Evolutionary conservation across 2,329 filamentous ascomycete species (phyloP).

Genomic region (Ascochyta rabiei): DNA sequence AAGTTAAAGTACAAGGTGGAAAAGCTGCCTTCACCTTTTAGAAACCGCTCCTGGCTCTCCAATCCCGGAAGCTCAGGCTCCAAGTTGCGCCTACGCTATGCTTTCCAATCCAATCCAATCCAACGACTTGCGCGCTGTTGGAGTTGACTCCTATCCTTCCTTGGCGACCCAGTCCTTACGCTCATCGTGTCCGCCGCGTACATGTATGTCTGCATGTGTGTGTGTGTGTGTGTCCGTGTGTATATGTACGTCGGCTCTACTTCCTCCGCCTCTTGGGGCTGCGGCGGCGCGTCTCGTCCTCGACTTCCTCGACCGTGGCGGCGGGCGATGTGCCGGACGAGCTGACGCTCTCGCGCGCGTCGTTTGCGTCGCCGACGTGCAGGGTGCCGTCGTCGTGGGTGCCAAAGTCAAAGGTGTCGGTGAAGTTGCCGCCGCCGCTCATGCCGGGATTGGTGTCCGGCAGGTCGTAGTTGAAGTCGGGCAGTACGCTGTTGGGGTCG

Average conservation of each 20-base stretch:
- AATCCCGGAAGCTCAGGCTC: background rate
- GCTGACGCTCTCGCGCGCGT: conserved; percentile 48
- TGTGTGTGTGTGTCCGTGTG: background rate
- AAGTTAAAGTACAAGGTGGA: background rate
- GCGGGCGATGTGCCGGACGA: conserved; percentile 48
- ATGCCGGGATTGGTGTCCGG: conserved; percentile 15
- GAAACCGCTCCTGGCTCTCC: too few relatives aligned
- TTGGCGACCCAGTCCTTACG: too few relatives aligned
- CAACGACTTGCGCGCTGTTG: too few relatives aligned
- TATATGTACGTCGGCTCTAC: conserved; percentile 20
- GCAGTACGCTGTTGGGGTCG: conserved; percentile 17
- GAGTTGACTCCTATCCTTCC: too few relatives aligned
- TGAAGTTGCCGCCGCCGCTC: conserved; percentile 3
- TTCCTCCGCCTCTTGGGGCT: conserved; percentile 42
- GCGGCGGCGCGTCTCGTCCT: conserved; percentile 37
- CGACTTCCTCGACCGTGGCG: conserved; percentile 45
- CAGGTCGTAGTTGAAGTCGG: conserved; percentile 38
- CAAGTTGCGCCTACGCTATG: conserved; percentile 5
- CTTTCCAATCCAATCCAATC: background rate
- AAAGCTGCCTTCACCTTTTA: too few relatives aligned
- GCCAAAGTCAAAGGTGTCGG: conserved; percentile 16
- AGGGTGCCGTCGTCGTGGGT: conserved; percentile 13
- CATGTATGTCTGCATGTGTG: too few relatives aligned
- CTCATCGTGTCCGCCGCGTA: too few relatives aligned
- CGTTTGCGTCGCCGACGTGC: conserved; percentile 11